Conservation (phyloP, 2,329 filamentous ascomycete genomes). For the Calonectria fujianensis region DNA sequence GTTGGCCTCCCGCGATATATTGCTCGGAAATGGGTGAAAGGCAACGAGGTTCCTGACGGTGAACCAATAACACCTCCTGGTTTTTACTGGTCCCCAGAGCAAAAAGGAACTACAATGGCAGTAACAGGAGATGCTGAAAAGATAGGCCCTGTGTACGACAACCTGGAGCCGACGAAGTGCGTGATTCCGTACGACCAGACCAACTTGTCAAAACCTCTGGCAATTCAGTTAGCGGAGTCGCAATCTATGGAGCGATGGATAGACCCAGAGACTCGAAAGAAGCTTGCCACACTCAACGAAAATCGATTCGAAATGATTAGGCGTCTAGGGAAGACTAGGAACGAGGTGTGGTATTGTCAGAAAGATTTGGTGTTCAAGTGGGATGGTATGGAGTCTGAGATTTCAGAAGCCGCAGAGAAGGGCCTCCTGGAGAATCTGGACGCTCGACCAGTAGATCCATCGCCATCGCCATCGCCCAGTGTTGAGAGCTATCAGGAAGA, state of each 20-base stretch:
- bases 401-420: not conserved
- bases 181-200: not conserved
- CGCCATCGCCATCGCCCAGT: too few species aligned
- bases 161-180: not conserved
- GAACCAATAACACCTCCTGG: not conserved
- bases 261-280: conserved; percentile 3
- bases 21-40: not conserved
- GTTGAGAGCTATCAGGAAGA: not conserved
- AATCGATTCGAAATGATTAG: not conserved
- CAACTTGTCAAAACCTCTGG: not conserved
- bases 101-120: not conserved
- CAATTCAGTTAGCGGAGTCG: not conserved
- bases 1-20: conserved; percentile 6
- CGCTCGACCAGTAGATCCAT: not conserved
- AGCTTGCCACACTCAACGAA: not conserved
- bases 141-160: not conserved
- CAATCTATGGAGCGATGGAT: conserved; percentile 9
- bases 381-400: conserved; percentile 1
- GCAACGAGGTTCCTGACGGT: not conserved
- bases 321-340: not conserved
- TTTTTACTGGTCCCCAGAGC: not conserved
- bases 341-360: not conserved
- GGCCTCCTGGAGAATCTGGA: not conserved
- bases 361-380: conserved; percentile 14
- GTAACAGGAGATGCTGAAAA: conserved; percentile 2